These are phyloP conservation scores for Prunus mira DNA, from an alignment of 306 rosid species.

Conservation along the genomic window DNA sequence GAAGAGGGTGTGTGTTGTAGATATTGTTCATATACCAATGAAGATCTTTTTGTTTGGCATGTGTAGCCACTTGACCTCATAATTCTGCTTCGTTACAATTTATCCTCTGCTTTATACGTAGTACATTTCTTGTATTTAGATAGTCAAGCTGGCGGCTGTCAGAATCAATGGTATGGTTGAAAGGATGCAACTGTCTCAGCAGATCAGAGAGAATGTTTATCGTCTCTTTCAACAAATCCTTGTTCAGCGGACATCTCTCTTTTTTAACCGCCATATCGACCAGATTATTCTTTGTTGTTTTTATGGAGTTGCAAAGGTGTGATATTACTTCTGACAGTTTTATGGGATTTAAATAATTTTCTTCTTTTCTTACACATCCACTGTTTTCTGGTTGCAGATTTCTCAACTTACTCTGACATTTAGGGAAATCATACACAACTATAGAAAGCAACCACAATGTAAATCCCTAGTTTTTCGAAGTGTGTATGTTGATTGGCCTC, in stretches of 20 bases:
- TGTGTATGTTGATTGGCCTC: slow-evolving; percentile 84
- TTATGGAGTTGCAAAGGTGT: slow-evolving; percentile 94
- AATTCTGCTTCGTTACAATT: background rate
- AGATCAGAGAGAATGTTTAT: slow-evolving; percentile 87
- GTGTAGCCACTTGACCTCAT: background rate
- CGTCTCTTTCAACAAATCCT: slow-evolving; percentile 87
- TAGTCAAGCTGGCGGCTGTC: slow-evolving; percentile 90
- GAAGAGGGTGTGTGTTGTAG: background rate
- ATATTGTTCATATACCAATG: background rate
- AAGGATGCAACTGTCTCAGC: slow-evolving; percentile 84
- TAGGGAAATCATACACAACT: slow-evolving; percentile 81
- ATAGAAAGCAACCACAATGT: slow-evolving; percentile 93
- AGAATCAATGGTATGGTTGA: slow-evolving; percentile 97
- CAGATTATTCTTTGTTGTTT: slow-evolving; percentile 94
- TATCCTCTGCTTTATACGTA: background rate
- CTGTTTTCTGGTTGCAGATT: slow-evolving; percentile 61
- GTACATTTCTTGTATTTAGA: slow-evolving; percentile 45
- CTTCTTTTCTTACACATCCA: slow-evolving; percentile 14
- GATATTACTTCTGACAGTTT: slow-evolving; percentile 17
- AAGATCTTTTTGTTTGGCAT: background rate
- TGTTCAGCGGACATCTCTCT: slow-evolving; percentile 69
- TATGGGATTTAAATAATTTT: slow-evolving; percentile 1
- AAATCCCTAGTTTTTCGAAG: slow-evolving; percentile 89
- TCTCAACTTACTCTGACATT: slow-evolving; percentile 85
- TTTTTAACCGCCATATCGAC: slow-evolving; percentile 92